Evolutionary conservation across 768 basidiomycete species (phyloP).

Genomic region (Amanita exitialis): DNA sequence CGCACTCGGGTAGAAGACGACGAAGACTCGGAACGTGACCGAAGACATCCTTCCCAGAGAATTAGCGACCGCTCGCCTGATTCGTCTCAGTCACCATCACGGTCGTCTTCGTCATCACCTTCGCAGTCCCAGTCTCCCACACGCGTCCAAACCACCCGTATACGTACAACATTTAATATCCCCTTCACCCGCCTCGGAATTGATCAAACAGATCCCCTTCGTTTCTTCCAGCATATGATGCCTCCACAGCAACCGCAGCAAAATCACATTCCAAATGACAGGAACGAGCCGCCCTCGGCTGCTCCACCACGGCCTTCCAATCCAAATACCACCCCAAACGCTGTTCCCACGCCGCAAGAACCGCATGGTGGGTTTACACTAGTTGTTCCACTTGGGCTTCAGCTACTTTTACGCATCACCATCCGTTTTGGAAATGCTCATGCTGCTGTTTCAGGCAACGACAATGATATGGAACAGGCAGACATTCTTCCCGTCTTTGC

Average conservation of each 20-base stretch:
- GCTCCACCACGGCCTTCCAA: neutral
- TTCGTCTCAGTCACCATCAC: slow-evolving; percentile 9
- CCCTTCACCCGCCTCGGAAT: slow-evolving; percentile 6
- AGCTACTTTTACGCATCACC: neutral
- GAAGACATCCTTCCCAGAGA: slow-evolving; percentile 57
- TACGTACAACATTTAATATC: slow-evolving; percentile 6
- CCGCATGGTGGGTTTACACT: slow-evolving; percentile 5
- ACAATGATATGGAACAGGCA: neutral
- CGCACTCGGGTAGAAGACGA: slow-evolving; percentile 56
- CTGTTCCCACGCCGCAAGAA: neutral
- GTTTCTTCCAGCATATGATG: slow-evolving; percentile 13
- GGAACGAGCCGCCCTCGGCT: slow-evolving; percentile 1
- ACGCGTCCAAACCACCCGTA: slow-evolving; percentile 3
- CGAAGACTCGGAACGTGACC: slow-evolving; percentile 48
- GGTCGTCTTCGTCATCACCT: slow-evolving; percentile 9
- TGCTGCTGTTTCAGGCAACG: slow-evolving; percentile 4
- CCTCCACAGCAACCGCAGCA: neutral
- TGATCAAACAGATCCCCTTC: slow-evolving; percentile 9
- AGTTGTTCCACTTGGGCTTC: neutral
- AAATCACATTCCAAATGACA: neutral
- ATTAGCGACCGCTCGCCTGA: slow-evolving; percentile 16
- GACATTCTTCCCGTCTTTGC: neutral
- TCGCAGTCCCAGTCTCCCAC: slow-evolving; percentile 7
- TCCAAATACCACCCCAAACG: neutral
- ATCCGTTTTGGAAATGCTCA: neutral